These are phyloP conservation scores for Leishmania mexicana DNA, from an alignment of 208 protist species.

Conservation along the genomic window DNA sequence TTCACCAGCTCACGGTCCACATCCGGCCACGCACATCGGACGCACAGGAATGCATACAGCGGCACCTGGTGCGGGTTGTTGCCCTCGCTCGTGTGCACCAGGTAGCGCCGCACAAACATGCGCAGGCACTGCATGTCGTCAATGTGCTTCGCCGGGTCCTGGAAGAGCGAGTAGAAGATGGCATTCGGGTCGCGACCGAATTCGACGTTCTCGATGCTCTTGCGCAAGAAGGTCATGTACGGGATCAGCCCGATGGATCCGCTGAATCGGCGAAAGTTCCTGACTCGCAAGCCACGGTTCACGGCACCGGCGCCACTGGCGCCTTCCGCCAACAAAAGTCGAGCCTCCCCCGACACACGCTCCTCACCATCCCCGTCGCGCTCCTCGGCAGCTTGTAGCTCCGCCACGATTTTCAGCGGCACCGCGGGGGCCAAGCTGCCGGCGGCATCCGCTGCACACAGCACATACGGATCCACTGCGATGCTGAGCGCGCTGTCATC, in stretches of 20 bases:
- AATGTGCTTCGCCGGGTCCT: constrained; percentile 37
- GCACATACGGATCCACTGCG: neutral
- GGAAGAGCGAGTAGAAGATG: constrained; percentile 69
- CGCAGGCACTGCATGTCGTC: constrained; percentile 84
- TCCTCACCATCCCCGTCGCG: neutral
- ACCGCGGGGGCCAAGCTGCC: constrained; percentile 13
- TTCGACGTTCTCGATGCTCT: constrained; percentile 63
- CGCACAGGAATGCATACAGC: constrained; percentile 62
- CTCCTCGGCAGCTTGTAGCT: neutral
- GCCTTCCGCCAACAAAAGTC: neutral
- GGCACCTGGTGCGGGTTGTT: constrained; percentile 77
- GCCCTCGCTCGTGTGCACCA: constrained; percentile 73
- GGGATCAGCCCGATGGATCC: constrained; percentile 53
- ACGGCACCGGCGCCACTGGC: neutral
- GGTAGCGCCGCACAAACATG: constrained; percentile 82
- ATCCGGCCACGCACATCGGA: constrained; percentile 48
- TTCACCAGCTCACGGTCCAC: constrained; percentile 60
- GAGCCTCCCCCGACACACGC: neutral
- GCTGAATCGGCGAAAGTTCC: neutral
- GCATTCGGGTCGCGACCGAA: constrained; percentile 58
- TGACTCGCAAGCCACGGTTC: neutral
- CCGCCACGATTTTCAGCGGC: neutral
- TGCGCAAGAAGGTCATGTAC: constrained; percentile 72
- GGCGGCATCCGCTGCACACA: neutral
- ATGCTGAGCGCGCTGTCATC: neutral